Evolutionary conservation across 2,329 filamentous ascomycete species (phyloP), one percentile per base, ranked within the genome.

Genomic region (Escovopsis sp.): DNA sequence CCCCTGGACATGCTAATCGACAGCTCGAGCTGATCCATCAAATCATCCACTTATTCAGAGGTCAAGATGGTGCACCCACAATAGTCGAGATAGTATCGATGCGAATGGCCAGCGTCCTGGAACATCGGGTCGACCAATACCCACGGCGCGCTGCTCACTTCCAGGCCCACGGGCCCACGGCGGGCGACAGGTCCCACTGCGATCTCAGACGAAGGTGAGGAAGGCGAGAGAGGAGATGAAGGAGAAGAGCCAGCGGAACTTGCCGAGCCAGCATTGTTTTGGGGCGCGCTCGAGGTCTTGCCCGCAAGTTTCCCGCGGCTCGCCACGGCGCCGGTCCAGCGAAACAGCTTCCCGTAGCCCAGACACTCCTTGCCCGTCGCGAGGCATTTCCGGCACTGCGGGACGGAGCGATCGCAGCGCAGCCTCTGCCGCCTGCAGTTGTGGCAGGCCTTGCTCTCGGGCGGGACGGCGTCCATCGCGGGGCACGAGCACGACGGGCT

Each of bases 381-480:
- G 41, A 59, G 50, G 47, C 70, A 73, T 59, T 73, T 73, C 50
- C 66, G 63, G 55, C 70, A 73, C 47, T 64, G 62, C 40, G 70
- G 70, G 37, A 67, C 57, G 33, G 68, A 65, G 40, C 67, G 63
- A 51, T 74, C 70, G 56, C 70, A 74, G 48, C 68, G 68, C 54
- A 71, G 66, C 43, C 70, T 64, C 47, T 65, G 65, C 42, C 68
- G 67, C 41, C 70, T 66, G 55, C 70, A 74, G 58, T 72, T 73
- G 59, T 74, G 70, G 53, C 70, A 74, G 36, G 59, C 54, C 49
- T 63, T 63, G 23, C 23, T 23, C 23, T 23, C 23, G 40, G 50
- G 52, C 46, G 55, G 55, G 48, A 47, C 42, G 35, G 54, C 49
- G 46, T 51, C 52, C 52, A 55, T 55, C 46, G 46, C 42, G 36